These are phyloP conservation scores for Solanum tarijense DNA, from an alignment of 257 asterid species.

Conservation along the genomic window DNA sequence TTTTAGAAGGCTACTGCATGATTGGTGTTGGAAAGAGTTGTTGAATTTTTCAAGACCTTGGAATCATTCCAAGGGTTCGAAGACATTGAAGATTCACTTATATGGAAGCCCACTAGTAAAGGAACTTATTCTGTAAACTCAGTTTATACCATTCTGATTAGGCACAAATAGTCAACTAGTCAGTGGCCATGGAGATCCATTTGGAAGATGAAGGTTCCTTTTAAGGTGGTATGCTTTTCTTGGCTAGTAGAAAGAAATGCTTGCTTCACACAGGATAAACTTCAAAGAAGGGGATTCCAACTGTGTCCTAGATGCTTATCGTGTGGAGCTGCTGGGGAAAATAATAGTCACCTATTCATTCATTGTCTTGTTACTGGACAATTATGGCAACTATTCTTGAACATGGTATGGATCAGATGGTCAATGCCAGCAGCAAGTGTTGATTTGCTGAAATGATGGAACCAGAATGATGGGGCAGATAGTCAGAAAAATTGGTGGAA, in stretches of 20 bases:
- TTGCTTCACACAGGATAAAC: background rate
- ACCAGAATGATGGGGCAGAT: background rate
- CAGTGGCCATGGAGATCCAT: no score
- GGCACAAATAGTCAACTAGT: background rate
- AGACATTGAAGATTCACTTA: background rate
- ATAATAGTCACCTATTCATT: background rate
- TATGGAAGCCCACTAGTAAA: background rate
- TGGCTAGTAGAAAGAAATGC: background rate
- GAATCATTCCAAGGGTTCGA: background rate
- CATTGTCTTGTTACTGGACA: background rate
- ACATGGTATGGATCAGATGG: background rate
- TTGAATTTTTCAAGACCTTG: background rate
- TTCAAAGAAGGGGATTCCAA: background rate
- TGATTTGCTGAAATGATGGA: background rate
- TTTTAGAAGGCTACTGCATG: background rate
- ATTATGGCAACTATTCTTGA: background rate
- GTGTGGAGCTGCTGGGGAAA: background rate
- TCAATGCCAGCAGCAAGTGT: background rate
- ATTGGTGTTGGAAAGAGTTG: background rate
- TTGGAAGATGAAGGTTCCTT: background rate
- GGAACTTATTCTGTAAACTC: background rate
- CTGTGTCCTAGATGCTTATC: background rate
- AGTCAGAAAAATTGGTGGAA: background rate
- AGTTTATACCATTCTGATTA: background rate
- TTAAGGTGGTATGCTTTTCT: background rate